Evolutionary conservation across 2,329 filamentous ascomycete genomes (phyloP).

Genomic region (Tothia fuscella): DNA sequence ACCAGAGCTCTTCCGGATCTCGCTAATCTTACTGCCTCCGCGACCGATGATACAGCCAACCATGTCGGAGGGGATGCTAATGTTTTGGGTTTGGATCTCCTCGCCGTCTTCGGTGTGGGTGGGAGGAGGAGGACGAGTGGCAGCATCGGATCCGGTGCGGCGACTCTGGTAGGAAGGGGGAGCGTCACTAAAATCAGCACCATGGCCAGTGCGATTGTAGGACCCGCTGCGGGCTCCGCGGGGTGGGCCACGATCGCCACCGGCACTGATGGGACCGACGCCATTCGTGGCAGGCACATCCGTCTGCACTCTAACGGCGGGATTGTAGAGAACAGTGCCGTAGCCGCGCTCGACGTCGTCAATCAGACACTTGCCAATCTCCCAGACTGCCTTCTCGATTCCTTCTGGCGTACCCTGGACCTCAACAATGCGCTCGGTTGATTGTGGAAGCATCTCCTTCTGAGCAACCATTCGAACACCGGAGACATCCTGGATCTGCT

Average conservation of each 20-base stretch:
- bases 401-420: conserved; percentile 90
- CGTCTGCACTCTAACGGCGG: conserved; percentile 73
- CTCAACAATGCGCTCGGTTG: conserved; percentile 94
- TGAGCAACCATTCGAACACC: conserved; percentile 98
- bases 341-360: conserved; percentile 97
- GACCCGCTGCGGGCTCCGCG: conserved; percentile 28
- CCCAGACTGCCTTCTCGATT: conserved; percentile 93
- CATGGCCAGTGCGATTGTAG: conserved; percentile 87
- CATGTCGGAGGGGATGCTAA: conserved; percentile 99
- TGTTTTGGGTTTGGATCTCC: conserved; percentile 97
- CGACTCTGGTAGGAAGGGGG: conserved; percentile 51
- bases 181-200: conserved; percentile 90
- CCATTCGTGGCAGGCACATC: conserved; percentile 40
- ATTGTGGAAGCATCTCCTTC: conserved; percentile 99
- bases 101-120: conserved; percentile 93
- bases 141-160: conserved; percentile 72
- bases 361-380: conserved; percentile 96
- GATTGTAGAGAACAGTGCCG: conserved; percentile 95
- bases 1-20: conserved; percentile 93
- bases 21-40: conserved; percentile 91
- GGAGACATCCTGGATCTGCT: conserved; percentile 95
- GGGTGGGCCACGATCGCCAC: conserved; percentile 25
- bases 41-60: conserved; percentile 98
- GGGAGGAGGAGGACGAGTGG: conserved; percentile 61
- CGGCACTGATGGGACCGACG: conserved; percentile 32